Evolutionary conservation across 805 yeast species (phyloP), one percentile per base, ranked within the genome.

Genomic region (Candida yuanshanica): DNA sequence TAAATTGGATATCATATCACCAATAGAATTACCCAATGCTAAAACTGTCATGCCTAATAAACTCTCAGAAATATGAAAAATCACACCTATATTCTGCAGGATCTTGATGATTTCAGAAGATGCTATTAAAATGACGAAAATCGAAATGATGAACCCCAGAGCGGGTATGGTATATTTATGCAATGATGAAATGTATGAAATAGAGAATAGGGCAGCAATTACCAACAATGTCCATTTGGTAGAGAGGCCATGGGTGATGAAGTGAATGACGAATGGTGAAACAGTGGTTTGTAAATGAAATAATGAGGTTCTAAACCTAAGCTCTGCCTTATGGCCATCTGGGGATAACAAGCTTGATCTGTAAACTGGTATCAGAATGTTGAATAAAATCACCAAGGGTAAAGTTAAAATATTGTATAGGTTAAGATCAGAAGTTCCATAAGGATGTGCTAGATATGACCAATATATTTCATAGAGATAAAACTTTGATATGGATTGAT

Each of bases 11-110:
- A 90, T 79, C 36, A 90, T 65, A 56, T 91, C 99, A 6, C 98
- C 97, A 7, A 85, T 65, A 1, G 96, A 90, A 59, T 91, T 93
- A 5, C 99, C 98, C 44, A 91, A 64, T 0, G 98, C 96, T 60
- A 91, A 84, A 0, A 91, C 70, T 0, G 98, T 91, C 10, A 89
- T 64, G 0, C 99, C 99, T 20, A 91, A 63, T 11, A 90, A 72
- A 4, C 89, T 88, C 45, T 87, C 93, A 9, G 88, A 77, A 7
- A 91, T 62, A 21, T 75, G 59, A 38, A 77, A 74, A 0, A 80
- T 66, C 1, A 75, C 65, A 0, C 90, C 81, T 42, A 85, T 57
- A 17, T 81, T 67, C 39, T 79, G 75, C 35, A 91, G 60, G 1
- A 81, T 66, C 3, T 70, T 70, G 32, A 91, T 83, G 12, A 89